These are phyloP conservation scores for Rhodotorula glutinis DNA, from an alignment of 1,284 basidiomycete genomes.

Conservation along the genomic window DNA sequence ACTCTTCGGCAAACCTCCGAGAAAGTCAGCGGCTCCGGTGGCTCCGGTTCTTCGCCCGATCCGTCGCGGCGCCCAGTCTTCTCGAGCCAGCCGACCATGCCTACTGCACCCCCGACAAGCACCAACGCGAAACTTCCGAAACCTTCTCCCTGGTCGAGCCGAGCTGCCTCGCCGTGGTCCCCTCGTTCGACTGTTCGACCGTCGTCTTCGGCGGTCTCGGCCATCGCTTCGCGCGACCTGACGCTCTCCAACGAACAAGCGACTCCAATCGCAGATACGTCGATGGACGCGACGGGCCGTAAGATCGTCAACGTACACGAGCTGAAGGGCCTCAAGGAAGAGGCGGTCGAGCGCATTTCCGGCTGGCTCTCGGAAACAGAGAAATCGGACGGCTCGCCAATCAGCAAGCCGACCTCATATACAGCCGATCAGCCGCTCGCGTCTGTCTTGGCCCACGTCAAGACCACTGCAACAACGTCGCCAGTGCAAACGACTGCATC, in stretches of 20 bases:
- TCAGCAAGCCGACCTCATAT: too few species aligned
- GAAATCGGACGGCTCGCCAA: too few species aligned
- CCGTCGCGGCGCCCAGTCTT: too few species aligned
- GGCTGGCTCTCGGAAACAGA: constrained; percentile 16
- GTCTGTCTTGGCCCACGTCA: too few species aligned
- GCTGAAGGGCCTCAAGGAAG: constrained; percentile 26
- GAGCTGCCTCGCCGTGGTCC: constrained; percentile 2
- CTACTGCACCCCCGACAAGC: too few species aligned
- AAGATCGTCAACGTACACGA: constrained; percentile 30
- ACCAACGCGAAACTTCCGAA: neutral
- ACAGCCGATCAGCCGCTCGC: too few species aligned
- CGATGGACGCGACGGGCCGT: constrained; percentile 8
- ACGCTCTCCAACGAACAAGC: neutral
- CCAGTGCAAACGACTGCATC: neutral
- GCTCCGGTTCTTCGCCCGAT: too few species aligned
- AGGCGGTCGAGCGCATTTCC: constrained; percentile 19
- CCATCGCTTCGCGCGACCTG: neutral
- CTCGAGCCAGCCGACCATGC: too few species aligned
- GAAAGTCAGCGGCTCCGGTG: too few species aligned
- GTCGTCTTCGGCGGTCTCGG: neutral
- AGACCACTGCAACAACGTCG: neutral
- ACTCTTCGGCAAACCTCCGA: too few species aligned
- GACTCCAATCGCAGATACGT: neutral
- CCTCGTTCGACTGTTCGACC: neutral
- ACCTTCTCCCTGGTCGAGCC: constrained; percentile 2